Evolutionary conservation across 2,329 filamentous ascomycete species (phyloP).

Genomic region (Corinectria fuckeliana): DNA sequence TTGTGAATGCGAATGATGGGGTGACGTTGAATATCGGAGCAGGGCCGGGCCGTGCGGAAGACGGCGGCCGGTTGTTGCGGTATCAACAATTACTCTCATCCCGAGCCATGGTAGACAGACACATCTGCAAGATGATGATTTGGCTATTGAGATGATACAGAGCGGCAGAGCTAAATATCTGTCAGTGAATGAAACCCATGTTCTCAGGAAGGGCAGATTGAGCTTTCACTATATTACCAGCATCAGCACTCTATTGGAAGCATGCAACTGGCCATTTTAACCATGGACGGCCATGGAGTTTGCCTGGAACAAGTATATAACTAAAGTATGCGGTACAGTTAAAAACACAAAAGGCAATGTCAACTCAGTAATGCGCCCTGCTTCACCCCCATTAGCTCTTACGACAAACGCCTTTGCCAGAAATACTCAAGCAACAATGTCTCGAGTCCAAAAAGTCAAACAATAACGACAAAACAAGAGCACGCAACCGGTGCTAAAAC

Average conservation of each 20-base stretch:
- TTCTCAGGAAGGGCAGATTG: too few species aligned
- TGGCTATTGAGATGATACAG: too few species aligned
- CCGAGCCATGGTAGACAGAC: not conserved
- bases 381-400: constrained; percentile 7
- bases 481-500: constrained; percentile 26
- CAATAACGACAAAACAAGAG: constrained; percentile 12
- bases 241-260: not conserved
- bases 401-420: constrained; percentile 20
- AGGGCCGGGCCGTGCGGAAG: constrained; percentile 3
- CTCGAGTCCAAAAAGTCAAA: constrained; percentile 5
- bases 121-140: not conserved
- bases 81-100: not conserved
- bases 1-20: not conserved
- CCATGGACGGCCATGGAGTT: not conserved
- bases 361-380: constrained; percentile 5
- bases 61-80: not conserved
- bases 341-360: constrained; percentile 4
- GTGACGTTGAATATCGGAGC: constrained; percentile 10
- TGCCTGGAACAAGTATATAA: constrained; percentile 21
- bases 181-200: too few species aligned
- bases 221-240: too few species aligned
- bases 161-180: too few species aligned
- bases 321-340: constrained; percentile 22
- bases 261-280: not conserved
- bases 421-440: constrained; percentile 14